Percentiles rank a stretch among this genome's conserved stretches.
These are phyloP conservation scores for Tricholoma hemisulphureum DNA, from an alignment of 768 basidiomycete genomes.

Conservation along the genomic window DNA sequence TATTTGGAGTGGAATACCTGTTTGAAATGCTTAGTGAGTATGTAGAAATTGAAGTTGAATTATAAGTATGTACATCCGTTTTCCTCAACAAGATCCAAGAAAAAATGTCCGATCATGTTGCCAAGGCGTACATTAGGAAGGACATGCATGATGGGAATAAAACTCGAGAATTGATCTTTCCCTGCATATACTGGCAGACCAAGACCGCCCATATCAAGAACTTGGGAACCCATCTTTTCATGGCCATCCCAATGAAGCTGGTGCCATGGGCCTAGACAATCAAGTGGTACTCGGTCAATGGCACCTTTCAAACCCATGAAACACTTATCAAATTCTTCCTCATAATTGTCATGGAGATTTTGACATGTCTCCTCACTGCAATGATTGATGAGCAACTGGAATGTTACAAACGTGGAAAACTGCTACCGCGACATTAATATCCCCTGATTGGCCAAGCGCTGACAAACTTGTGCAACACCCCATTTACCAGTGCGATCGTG, in stretches of 20 bases:
- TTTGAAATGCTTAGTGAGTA: background rate
- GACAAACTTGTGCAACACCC: background rate
- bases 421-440: background rate
- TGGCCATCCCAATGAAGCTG: background rate
- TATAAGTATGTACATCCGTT: background rate
- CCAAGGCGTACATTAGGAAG: background rate
- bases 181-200: background rate
- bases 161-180: background rate
- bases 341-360: no score
- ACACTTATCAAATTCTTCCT: background rate
- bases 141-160: background rate
- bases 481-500: background rate
- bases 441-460: background rate
- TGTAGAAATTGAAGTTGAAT: background rate
- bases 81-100: background rate
- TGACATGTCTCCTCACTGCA: background rate
- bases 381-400: background rate
- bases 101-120: background rate
- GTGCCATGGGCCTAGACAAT: background rate
- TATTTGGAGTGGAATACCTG: background rate
- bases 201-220: background rate
- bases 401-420: background rate
- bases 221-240: background rate
- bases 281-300: background rate
- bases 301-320: background rate